Evolutionary conservation across 1,139 yeast species (phyloP).

Genomic region (Tardiomyces digboiensis): DNA sequence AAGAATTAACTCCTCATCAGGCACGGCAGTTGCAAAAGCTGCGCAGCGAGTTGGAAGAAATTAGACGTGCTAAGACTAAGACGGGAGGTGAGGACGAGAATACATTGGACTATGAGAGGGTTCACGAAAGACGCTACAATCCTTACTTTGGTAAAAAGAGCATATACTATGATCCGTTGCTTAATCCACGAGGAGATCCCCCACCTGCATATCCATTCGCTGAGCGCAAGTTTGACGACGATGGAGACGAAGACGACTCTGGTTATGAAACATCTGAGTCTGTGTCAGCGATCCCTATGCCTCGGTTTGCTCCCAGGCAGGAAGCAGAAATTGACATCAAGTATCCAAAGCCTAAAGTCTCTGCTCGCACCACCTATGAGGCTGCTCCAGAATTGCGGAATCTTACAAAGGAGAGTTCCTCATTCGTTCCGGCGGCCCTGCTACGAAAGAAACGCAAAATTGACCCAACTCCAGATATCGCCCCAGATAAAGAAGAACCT

Average conservation of each 20-base stretch:
- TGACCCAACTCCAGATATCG: not conserved
- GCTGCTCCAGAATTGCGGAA: constrained; percentile 18
- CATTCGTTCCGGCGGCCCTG: constrained; percentile 16
- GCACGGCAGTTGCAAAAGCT: constrained; percentile 13
- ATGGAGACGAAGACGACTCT: constrained; percentile 11
- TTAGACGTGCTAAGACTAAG: constrained; percentile 15
- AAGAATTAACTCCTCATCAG: constrained; percentile 3
- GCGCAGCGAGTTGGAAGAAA: constrained; percentile 13
- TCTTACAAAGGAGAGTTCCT: constrained; percentile 14
- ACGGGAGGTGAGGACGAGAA: constrained; percentile 13
- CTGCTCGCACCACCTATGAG: constrained; percentile 16
- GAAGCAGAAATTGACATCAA: constrained; percentile 1
- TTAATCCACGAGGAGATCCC: constrained; percentile 20
- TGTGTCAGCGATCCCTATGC: constrained; percentile 17
- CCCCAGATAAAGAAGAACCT: not conserved
- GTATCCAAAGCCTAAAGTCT: not conserved
- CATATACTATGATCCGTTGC: constrained; percentile 20
- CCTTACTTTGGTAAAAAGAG: constrained; percentile 12
- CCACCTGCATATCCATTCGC: constrained; percentile 16
- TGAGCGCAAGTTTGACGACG: constrained; percentile 2
- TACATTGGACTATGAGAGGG: constrained; percentile 1
- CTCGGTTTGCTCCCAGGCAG: constrained; percentile 5
- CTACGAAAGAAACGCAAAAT: constrained; percentile 9
- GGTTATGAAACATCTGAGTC: constrained; percentile 13
- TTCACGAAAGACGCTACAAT: constrained; percentile 4